A percentile compares a stretch with the other conserved stretches of the same genome.
phyloP scores from a whole-genome alignment of 75 land plant species.

The Picea glauca region DNA sequence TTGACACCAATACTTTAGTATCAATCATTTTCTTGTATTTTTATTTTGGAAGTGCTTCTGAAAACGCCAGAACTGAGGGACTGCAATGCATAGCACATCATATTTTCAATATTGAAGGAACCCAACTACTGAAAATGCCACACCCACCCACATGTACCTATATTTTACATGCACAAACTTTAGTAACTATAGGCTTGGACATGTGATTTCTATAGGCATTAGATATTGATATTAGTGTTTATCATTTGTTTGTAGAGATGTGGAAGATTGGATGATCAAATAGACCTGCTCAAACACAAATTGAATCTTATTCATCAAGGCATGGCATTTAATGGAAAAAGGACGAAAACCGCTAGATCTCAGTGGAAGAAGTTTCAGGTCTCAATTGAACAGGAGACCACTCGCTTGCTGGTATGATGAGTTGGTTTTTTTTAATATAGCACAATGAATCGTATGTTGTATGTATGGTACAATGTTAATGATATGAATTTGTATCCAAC shows the following conservation, averaged over 20 bases:
- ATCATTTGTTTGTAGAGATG: conserved; percentile 55
- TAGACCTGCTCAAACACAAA: conserved; percentile 78
- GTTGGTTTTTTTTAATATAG: background rate
- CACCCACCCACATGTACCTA: no score
- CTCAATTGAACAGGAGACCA: conserved; percentile 97
- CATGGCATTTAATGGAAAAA: conserved; percentile 92
- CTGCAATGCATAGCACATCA: no score
- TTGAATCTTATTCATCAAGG: conserved; percentile 90
- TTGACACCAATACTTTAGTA: conserved; percentile 1
- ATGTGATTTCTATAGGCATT: no score
- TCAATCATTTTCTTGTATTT: no score
- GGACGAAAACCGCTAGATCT: conserved; percentile 96
- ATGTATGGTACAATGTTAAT: background rate
- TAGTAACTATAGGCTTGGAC: no score
- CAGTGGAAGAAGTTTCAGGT: conserved; percentile 99
- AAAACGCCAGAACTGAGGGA: no score
- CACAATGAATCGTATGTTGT: background rate
- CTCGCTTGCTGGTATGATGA: conserved; percentile 79
- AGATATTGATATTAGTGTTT: background rate
- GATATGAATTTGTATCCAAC: conserved; percentile 37
- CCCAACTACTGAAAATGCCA: no score
- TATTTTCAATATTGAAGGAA: no score
- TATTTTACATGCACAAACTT: no score
- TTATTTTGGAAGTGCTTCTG: no score
- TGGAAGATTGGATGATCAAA: conserved; percentile 95